A percentile compares a stretch with the other conserved stretches of the same genome.
Evolutionary conservation across 495 filamentous ascomycete genomes (phyloP).

Genomic region (Hypoxylon trugodes): DNA sequence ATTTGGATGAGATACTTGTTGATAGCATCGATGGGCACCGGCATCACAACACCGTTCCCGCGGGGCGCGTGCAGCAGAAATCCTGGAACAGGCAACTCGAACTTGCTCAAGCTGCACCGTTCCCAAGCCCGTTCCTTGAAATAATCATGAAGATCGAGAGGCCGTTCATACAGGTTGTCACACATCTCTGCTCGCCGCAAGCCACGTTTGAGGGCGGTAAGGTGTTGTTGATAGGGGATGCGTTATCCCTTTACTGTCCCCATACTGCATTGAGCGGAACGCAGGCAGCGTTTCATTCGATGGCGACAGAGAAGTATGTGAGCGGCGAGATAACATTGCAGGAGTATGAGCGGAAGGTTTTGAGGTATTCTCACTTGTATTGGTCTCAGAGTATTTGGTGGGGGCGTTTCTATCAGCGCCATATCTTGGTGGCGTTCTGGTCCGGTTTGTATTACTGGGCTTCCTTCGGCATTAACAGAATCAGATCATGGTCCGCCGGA

Average conservation of each 20-base stretch:
- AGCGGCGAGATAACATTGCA: neutral
- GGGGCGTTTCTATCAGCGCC: too few relatives aligned
- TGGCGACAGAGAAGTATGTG: neutral
- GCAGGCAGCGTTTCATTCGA: neutral
- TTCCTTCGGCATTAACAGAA: too few relatives aligned
- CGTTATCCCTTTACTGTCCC: neutral
- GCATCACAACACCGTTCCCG: slow-evolving; percentile 52
- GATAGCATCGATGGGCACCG: slow-evolving; percentile 49
- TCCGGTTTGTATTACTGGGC: too few relatives aligned
- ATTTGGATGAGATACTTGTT: slow-evolving; percentile 56
- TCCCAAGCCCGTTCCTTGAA: slow-evolving; percentile 59
- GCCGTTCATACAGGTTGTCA: slow-evolving; percentile 61
- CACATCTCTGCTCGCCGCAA: slow-evolving; percentile 14
- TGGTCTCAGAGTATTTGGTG: neutral
- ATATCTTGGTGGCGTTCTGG: too few relatives aligned
- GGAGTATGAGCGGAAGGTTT: neutral
- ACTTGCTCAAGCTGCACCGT: slow-evolving; percentile 40
- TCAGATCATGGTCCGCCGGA: too few relatives aligned
- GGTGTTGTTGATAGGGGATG: neutral
- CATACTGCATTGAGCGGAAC: neutral
- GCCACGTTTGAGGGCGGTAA: neutral
- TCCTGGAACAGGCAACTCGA: slow-evolving; percentile 41
- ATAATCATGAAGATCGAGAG: slow-evolving; percentile 50
- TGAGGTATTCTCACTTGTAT: neutral
- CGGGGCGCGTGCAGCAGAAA: slow-evolving; percentile 49